These are phyloP conservation scores for Psilocybe cyanescens DNA, from an alignment of 768 basidiomycete genomes.

Conservation along the genomic window DNA sequence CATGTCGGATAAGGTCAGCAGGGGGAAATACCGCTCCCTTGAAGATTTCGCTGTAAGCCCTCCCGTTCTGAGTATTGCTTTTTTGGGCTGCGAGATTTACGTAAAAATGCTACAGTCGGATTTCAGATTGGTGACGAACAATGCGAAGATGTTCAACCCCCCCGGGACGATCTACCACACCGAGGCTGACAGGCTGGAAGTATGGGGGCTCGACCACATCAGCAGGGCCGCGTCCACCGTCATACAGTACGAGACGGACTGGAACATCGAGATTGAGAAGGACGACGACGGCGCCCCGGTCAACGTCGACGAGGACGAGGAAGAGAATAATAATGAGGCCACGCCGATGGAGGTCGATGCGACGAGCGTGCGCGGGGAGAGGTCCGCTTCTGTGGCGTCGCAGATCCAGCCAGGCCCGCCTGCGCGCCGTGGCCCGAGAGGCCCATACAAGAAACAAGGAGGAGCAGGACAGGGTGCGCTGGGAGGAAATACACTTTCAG, in stretches of 20 bases:
- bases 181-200: conserved; percentile 75
- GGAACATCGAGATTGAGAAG: conserved; percentile 80
- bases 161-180: conserved; percentile 73
- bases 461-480: conserved; percentile 20
- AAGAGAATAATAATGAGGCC: conserved; percentile 25
- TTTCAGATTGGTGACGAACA: conserved; percentile 70
- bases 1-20: conserved; percentile 76
- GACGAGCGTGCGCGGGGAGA: conserved; percentile 36
- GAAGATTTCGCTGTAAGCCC: conserved; percentile 77
- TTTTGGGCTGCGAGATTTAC: conserved; percentile 5
- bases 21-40: conserved; percentile 76
- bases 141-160: conserved; percentile 79
- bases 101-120: conserved; percentile 50
- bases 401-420: conserved; percentile 37
- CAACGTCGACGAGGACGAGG: conserved; percentile 45
- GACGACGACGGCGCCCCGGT: conserved; percentile 54
- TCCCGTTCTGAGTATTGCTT: neutral
- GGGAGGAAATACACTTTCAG: conserved; percentile 31
- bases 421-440: conserved; percentile 41
- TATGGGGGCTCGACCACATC: conserved; percentile 77
- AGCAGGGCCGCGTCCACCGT: conserved; percentile 70
- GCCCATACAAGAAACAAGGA: conserved; percentile 54
- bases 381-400: conserved; percentile 53
- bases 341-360: conserved; percentile 54
- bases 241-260: conserved; percentile 82